phyloP scores from a whole-genome alignment of 2,329 filamentous ascomycete genomes.

The Penicillium oxalicum region DNA sequence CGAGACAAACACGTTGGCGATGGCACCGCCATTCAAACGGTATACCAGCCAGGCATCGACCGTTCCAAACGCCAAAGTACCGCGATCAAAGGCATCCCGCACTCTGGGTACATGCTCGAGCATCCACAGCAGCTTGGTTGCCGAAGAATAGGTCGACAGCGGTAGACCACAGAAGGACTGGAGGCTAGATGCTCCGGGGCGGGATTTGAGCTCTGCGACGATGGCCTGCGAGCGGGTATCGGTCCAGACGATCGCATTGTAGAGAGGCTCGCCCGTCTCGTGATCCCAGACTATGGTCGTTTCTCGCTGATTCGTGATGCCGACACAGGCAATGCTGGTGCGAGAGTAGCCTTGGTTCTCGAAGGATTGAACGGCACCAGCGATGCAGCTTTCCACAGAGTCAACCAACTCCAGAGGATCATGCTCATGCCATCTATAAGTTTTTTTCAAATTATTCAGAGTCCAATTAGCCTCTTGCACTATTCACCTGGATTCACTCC shows the following conservation, averaged over 20 bases:
- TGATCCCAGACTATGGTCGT: conserved; percentile 82
- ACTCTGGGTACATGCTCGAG: conserved; percentile 66
- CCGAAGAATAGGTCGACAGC: conserved; percentile 80
- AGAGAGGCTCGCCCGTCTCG: conserved; percentile 68
- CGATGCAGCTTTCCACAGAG: conserved; percentile 72
- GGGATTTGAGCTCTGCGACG: conserved; percentile 67
- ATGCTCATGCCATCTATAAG: conserved; percentile 76
- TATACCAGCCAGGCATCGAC: conserved; percentile 86
- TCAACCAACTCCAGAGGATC: conserved; percentile 68
- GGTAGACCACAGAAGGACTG: conserved; percentile 69
- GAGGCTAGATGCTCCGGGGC: conserved; percentile 60
- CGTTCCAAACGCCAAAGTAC: conserved; percentile 74
- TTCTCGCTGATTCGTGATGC: conserved; percentile 87
- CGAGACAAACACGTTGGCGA: conserved; percentile 68
- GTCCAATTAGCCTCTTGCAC: not conserved
- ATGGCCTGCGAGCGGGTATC: conserved; percentile 73
- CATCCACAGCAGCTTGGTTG: conserved; percentile 78
- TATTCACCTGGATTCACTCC: not conserved
- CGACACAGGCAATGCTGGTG: conserved; percentile 64
- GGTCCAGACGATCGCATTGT: conserved; percentile 85
- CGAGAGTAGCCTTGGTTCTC: conserved; percentile 57
- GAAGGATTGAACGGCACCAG: conserved; percentile 65
- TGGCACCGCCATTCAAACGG: conserved; percentile 64
- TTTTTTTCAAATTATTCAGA: not conserved
- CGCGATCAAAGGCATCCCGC: conserved; percentile 65